Evolutionary conservation across 805 yeast species (phyloP).

Genomic region (Sugiyamaella valdiviana): DNA sequence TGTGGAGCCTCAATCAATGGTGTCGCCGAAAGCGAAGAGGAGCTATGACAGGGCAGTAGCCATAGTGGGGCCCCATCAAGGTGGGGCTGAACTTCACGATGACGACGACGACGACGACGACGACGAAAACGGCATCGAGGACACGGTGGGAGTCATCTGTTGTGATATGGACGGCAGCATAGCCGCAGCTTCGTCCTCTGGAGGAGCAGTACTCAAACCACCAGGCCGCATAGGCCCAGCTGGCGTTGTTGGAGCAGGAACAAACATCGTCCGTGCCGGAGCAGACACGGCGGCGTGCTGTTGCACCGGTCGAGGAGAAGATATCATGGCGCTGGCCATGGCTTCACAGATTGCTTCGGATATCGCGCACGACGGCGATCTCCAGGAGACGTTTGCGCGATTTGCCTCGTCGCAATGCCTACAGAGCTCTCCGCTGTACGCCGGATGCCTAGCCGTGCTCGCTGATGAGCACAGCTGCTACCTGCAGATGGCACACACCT

Average conservation of each 20-base stretch:
- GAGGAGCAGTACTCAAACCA: slow-evolving; percentile 34
- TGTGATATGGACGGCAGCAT: slow-evolving; percentile 21
- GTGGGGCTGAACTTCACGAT: not conserved
- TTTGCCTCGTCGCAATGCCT: not conserved
- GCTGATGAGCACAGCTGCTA: slow-evolving; percentile 4
- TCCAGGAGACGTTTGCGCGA: not conserved
- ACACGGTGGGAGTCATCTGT: slow-evolving; percentile 38
- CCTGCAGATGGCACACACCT: slow-evolving; percentile 18
- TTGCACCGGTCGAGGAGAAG: slow-evolving; percentile 39
- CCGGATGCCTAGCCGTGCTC: slow-evolving; percentile 15
- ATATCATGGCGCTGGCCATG: slow-evolving; percentile 29
- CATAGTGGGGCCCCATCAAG: not conserved
- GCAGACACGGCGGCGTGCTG: slow-evolving; percentile 14
- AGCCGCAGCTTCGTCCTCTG: slow-evolving; percentile 35
- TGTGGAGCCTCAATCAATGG: not conserved
- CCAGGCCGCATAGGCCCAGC: slow-evolving; percentile 41
- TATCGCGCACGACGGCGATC: not conserved
- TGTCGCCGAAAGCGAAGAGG: not conserved
- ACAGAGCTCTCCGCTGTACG: slow-evolving; percentile 15
- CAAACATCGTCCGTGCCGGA: slow-evolving; percentile 15
- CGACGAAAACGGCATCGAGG: slow-evolving; percentile 22
- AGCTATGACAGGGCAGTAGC: not conserved
- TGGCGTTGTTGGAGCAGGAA: slow-evolving; percentile 36
- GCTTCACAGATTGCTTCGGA: slow-evolving; percentile 18
- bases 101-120: not conserved